phyloP scores from a whole-genome alignment of 1,284 basidiomycete genomes.

The Moniliophthora roreri region DNA sequence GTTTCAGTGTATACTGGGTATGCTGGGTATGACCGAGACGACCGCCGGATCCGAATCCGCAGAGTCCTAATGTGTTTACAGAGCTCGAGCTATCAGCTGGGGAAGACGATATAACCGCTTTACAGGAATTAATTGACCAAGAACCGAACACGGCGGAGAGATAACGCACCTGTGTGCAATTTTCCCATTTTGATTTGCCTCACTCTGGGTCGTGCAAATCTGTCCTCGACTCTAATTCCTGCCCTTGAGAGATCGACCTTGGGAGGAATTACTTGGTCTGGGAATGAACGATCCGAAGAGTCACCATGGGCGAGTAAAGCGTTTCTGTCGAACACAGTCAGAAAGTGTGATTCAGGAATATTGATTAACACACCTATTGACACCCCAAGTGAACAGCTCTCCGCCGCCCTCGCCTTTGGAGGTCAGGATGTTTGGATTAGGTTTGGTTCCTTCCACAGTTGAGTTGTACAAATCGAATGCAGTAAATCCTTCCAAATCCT shows the following conservation, averaged over 20 bases:
- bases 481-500: conserved; percentile 90
- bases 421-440: conserved; percentile 37
- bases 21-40: conserved; percentile 79
- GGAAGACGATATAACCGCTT: conserved; percentile 6
- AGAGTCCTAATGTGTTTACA: conserved; percentile 1
- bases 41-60: conserved; percentile 12
- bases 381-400: conserved; percentile 91
- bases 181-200: conserved; percentile 13
- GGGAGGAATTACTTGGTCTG: conserved; percentile 74
- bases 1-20: conserved; percentile 74
- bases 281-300: conserved; percentile 75
- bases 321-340: conserved; percentile 51
- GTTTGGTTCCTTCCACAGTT: conserved; percentile 76
- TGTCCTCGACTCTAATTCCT: conserved; percentile 12
- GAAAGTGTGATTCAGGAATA: conserved; percentile 9
- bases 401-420: conserved; percentile 25
- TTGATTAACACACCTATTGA: conserved; percentile 60
- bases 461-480: conserved; percentile 95
- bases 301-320: conserved; percentile 85
- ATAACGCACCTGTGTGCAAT: conserved; percentile 11
- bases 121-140: not conserved
- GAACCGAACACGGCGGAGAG: not conserved
- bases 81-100: conserved; percentile 20
- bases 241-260: conserved; percentile 34
- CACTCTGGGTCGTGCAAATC: conserved; percentile 8